Evolutionary conservation across 176 grass and related monocot species (phyloP).

Genomic region (Themeda triandra): DNA sequence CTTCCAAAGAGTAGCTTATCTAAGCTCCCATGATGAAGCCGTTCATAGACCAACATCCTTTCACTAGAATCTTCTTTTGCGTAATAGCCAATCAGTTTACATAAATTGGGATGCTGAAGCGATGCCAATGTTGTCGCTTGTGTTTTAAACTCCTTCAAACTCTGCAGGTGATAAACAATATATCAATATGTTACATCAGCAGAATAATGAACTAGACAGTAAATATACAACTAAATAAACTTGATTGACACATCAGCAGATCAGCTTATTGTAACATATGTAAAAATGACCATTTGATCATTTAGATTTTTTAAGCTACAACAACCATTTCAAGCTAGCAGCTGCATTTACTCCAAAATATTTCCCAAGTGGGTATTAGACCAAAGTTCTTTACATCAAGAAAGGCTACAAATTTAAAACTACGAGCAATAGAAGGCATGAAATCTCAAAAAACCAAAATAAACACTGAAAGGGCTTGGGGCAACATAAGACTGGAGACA

Average conservation of each 20-base stretch:
- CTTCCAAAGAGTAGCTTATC: constrained; percentile 73
- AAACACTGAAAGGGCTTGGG: neutral
- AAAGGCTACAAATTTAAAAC: neutral
- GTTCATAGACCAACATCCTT: constrained; percentile 89
- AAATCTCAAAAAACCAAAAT: neutral
- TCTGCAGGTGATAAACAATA: constrained; percentile 44
- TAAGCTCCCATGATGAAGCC: constrained; percentile 82
- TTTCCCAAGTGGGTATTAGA: neutral
- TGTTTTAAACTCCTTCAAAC: constrained; percentile 78
- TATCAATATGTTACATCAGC: constrained; percentile 3
- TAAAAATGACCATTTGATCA: neutral
- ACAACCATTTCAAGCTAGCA: neutral
- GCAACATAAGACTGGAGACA: neutral
- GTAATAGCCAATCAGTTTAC: constrained; percentile 80
- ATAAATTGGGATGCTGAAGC: constrained; percentile 82
- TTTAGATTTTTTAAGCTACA: neutral
- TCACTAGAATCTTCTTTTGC: constrained; percentile 73
- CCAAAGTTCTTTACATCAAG: neutral
- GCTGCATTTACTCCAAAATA: neutral
- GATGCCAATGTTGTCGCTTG: constrained; percentile 70
- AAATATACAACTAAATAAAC: constrained; percentile 14
- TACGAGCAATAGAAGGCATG: neutral
- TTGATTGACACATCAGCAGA: neutral
- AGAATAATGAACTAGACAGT: neutral
- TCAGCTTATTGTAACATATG: neutral